Evolutionary conservation across 2,329 filamentous ascomycete genomes (phyloP).

Genomic region (Colletotrichum sp.): DNA sequence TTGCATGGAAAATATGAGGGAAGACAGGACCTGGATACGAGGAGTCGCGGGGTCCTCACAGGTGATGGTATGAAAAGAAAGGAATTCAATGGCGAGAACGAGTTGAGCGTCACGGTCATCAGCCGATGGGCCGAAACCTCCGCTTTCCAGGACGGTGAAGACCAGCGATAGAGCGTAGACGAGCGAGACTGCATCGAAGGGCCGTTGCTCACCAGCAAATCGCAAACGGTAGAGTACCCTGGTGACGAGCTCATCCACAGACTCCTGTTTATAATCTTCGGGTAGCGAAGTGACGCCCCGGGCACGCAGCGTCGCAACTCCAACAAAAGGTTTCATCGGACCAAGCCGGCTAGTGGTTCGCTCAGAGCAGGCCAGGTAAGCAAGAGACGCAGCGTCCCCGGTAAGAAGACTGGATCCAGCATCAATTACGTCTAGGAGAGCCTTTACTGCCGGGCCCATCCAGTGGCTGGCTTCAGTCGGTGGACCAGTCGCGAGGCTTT

Average conservation of each 20-base stretch:
- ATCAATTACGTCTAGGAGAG: conserved; percentile 75
- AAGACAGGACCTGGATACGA: conserved; percentile 72
- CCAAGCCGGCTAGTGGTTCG: conserved; percentile 78
- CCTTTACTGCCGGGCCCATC: conserved; percentile 81
- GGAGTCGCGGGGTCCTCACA: conserved; percentile 79
- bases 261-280: conserved; percentile 75
- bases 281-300: conserved; percentile 76
- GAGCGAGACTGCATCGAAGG: conserved; percentile 86
- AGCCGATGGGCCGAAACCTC: conserved; percentile 72
- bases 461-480: conserved; percentile 88
- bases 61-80: conserved; percentile 85
- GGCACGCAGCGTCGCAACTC: conserved; percentile 82
- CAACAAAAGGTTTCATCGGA: conserved; percentile 79
- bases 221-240: conserved; percentile 88
- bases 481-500: conserved; percentile 80
- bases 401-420: conserved; percentile 83
- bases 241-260: conserved; percentile 83
- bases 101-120: conserved; percentile 92
- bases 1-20: conserved; percentile 83
- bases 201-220: conserved; percentile 90
- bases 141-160: conserved; percentile 77
- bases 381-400: conserved; percentile 76
- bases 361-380: conserved; percentile 81
- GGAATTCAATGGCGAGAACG: conserved; percentile 84
- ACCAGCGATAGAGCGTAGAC: conserved; percentile 87